Conservation (phyloP, 1,284 basidiomycete species). For the Moniliophthora roreri region DNA sequence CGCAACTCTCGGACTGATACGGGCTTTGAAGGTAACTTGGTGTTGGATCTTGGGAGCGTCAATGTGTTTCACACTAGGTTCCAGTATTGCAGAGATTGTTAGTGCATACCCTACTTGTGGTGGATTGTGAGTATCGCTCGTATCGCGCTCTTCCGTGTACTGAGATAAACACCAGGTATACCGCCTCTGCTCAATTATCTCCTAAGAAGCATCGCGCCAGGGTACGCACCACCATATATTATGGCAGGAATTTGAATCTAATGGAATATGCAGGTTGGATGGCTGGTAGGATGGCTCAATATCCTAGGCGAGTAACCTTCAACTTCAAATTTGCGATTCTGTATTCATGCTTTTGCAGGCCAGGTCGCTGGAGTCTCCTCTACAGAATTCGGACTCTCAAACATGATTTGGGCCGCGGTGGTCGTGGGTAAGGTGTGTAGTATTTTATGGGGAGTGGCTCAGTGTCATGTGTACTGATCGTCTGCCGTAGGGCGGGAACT, state of each 20-base stretch:
- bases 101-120: conserved; percentile 84
- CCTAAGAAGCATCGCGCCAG: conserved; percentile 67
- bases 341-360: conserved; percentile 29
- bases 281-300: conserved; percentile 87
- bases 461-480: neutral
- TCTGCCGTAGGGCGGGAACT: conserved; percentile 42
- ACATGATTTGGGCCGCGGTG: conserved; percentile 87
- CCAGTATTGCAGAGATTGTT: conserved; percentile 78
- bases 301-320: conserved; percentile 62
- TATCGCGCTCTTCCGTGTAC: conserved; percentile 5
- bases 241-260: conserved; percentile 11
- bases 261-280: conserved; percentile 47
- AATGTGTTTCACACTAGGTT: conserved; percentile 77
- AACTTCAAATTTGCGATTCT: conserved; percentile 15
- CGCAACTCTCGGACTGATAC: neutral
- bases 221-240: conserved; percentile 29
- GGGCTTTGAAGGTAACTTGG: conserved; percentile 58
- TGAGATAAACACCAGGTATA: conserved; percentile 45
- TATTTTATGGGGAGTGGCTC: too few species aligned
- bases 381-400: conserved; percentile 86
- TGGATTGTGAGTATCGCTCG: conserved; percentile 57
- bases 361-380: conserved; percentile 84
- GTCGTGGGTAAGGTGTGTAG: conserved; percentile 50
- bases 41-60: conserved; percentile 78
- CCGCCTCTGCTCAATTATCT: conserved; percentile 75